Evolutionary conservation across 805 yeast species (phyloP), one percentile per base, ranked within the genome.

Genomic region (Wickerhamiella occidentalis): DNA sequence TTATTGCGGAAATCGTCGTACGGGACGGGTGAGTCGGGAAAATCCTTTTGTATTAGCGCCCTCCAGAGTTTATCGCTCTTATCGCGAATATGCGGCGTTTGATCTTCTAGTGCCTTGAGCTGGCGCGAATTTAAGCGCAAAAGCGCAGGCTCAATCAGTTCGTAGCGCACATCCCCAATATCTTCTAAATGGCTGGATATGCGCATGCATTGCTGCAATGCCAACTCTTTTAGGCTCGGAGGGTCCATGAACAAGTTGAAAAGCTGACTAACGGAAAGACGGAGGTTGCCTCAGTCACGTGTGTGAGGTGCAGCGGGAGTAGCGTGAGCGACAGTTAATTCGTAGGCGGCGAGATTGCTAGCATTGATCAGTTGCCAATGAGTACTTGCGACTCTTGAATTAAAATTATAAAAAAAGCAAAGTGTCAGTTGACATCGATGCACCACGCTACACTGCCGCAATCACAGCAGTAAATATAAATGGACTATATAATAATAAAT

Each of bases 161-260:
- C 61, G 50, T 60, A 69, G 3, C 69, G 66, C 6, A 65, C 56
- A 18, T 58, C 62, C n/a, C 73, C 73, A 17, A 68, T 58, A 45
- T 68, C 72, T 2, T 48, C 42, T 22, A 68, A 62, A 22, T 47
- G 25, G 22, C 49, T 22, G n/a, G 54, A 47, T 40, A 53, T 37
- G 17, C 51, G 46, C 38, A 53, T 48, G 49, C 59, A 55, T 30
- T 56, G 61, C 44, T 37, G 48, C 7, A 50, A 41, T 12, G 61
- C 58, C 25, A 58, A 45, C 35, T 52, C 55, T 12, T 21, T 45
- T 2, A 58, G 52, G 7, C 56, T 36, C n/a, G 60, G 62, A 23
- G 57, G 56, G 18, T 36, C 35, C 50, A 37, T 45, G 11, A n/a
- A 15, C n/a, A n/a, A n/a, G n/a, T n/a, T n/a, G 11, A 7, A n/a